Evolutionary conservation across 371 early-diverging fungal species (phyloP), one percentile per base, ranked within the genome.

Genomic region (Fennellomyces sp.): DNA sequence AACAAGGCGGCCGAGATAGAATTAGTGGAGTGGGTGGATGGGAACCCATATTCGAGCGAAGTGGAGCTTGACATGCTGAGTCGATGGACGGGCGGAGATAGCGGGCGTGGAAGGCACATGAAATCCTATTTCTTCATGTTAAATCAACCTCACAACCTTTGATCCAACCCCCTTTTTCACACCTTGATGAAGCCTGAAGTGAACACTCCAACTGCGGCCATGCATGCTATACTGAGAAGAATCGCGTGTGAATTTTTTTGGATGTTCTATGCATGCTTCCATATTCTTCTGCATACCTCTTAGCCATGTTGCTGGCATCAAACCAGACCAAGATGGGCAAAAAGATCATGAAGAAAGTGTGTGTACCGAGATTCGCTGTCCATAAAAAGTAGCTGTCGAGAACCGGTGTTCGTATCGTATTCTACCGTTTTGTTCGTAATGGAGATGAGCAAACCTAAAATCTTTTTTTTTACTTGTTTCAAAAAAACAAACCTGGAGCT

Each of bases 11-110:
- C 82, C 19, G 88, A 85, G 65, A 88, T 68, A 15, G 91, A 88
- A 76, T 90, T 90, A 47, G 88, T 81, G 0, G 91, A 82, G 51
- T 93, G 94, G 3, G 91, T 91, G 2, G 90, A 90, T 21, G 94
- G 94, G 61, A 91, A 90, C 26, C 94, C 94, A 67, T 89, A 93
- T 66, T 93, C 94, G 4, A 85, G 69, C 5, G 86, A 82, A 35
- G 82, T 82, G 11, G 84, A 80, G 36, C 73, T 74, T 11, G 86
- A 84, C 72, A 84, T 78, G 31, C 88, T 83, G 23, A 87, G 65
- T 25, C 90, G 83, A 52, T 82, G 80, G 33, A 90, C 84, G 11
- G 90, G 90, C 29, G 91, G 91, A 23, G 88, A 86, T 26, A 83
- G 56, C 8, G 93, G 93, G 49, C 93, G 76, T 52, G 93, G 93